phyloP scores from a whole-genome alignment of 345 rosid species.

The Turnera subulata region DNA sequence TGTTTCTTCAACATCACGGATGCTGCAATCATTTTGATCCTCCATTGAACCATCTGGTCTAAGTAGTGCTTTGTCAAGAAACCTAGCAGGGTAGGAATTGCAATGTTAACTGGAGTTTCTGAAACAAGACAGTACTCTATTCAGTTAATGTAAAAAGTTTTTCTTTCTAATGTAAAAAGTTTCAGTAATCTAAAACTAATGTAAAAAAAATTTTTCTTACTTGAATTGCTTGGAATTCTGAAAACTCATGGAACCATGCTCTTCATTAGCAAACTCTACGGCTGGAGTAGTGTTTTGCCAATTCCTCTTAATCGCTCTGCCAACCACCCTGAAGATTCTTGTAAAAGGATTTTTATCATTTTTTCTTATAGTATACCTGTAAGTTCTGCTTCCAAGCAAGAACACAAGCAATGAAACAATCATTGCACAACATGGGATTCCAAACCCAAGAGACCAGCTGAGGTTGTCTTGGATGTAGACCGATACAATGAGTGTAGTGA shows the following conservation, averaged over 20 bases:
- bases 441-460: neutral
- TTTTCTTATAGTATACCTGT: constrained; percentile 10
- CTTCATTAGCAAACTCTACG: too few species aligned
- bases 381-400: constrained; percentile 18
- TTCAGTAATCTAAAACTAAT: too few species aligned
- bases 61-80: constrained; percentile 1
- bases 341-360: constrained; percentile 13
- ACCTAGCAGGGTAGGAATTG: too few species aligned
- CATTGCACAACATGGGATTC: neutral
- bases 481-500: neutral
- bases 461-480: neutral
- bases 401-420: constrained; percentile 1
- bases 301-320: constrained; percentile 11
- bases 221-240: constrained; percentile 13
- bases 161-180: too few species aligned
- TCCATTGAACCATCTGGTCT: neutral
- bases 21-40: neutral
- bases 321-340: constrained; percentile 15
- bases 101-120: too few species aligned
- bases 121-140: too few species aligned
- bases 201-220: constrained; percentile 27
- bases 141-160: too few species aligned
- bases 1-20: constrained; percentile 2
- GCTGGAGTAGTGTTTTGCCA: constrained; percentile 2
- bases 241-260: neutral